Base-by-base conservation (phyloP, 1,139 yeast species). In the Hemisphaericaspora xylanilytica region DNA sequence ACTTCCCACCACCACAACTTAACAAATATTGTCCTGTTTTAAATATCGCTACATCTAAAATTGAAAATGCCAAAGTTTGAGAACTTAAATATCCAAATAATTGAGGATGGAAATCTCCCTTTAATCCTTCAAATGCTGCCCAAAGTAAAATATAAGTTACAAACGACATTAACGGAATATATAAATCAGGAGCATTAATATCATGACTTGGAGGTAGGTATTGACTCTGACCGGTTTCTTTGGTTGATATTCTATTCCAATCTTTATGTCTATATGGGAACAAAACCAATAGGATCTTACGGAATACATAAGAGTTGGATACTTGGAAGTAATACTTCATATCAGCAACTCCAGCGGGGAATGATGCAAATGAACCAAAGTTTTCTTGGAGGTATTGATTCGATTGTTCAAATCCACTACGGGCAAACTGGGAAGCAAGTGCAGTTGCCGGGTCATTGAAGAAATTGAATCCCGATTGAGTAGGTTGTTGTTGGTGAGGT, bases 181-280 rank as follows among this genome's bases (percentile, higher is more conserved):
- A 94, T 70, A 92, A 77, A 61, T 94, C 99, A 2, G 98, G 98
- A 0, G 97, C 95, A 58, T 94, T 94, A 45, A 85, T 73, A 58
- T 94, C 98, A 46, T 80, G 85, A 27, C 75, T 61, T 9, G 96
- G 95, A 4, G 85, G 80, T 1, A 86, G 84, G 57, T 73, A 87
- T 12, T 72, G 64, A 32, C 77, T 81, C 11, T 53, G 59, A 1
- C 59, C 59, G 10, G 67, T 59, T 31, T 61, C 69, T 56, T 70
- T 48, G 52, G 73, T 75, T 53, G 79, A 65, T 39, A 73, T 61
- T 48, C 92, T 66, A 32, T 74, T 75, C 95, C 95, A 86, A 42
- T 84, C 86, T 52, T 78, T 79, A 58, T 89, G 92, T 46, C 79
- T 71, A 73, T 88, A 94, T 0, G 99, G 99, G 58, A 89, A 83